Conservation (phyloP, 495 filamentous ascomycete species). For the Neurospora tetrasperma region DNA sequence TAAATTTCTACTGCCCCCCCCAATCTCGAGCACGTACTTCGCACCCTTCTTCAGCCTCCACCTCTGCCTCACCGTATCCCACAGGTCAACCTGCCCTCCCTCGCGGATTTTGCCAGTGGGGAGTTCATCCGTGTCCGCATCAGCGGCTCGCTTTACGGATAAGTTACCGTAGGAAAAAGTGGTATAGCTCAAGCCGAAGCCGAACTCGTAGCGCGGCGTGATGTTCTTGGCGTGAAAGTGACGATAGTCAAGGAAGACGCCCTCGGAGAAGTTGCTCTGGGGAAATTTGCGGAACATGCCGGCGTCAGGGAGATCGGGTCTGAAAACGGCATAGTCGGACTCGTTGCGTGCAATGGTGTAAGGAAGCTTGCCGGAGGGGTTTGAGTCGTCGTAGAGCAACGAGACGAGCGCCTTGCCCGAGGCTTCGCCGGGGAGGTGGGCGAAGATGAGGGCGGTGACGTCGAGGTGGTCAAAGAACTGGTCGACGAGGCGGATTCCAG, state of each 20-base stretch:
- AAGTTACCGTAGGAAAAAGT: slow-evolving; percentile 45
- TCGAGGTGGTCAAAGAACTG: slow-evolving; percentile 51
- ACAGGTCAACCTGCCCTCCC: slow-evolving; percentile 50
- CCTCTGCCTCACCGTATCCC: slow-evolving; percentile 46
- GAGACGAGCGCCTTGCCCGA: slow-evolving; percentile 45
- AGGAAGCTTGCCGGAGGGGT: slow-evolving; percentile 55
- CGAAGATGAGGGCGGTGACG: slow-evolving; percentile 52
- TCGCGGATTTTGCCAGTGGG: slow-evolving; percentile 34
- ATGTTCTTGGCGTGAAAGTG: slow-evolving; percentile 55
- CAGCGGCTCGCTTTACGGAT: slow-evolving; percentile 18
- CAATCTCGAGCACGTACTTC: slow-evolving; percentile 40
- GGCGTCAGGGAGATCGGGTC: slow-evolving; percentile 20
- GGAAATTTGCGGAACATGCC: slow-evolving; percentile 35
- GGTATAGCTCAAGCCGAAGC: slow-evolving; percentile 62
- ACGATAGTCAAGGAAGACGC: slow-evolving; percentile 57
- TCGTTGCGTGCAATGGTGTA: slow-evolving; percentile 61
- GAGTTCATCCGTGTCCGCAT: slow-evolving; percentile 19
- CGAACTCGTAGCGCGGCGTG: slow-evolving; percentile 58
- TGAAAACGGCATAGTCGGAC: slow-evolving; percentile 45
- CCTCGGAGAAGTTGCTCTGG: slow-evolving; percentile 56
- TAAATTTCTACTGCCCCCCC: slow-evolving; percentile 57
- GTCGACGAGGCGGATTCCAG: slow-evolving; percentile 47
- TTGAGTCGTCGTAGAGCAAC: slow-evolving; percentile 49
- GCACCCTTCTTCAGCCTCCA: slow-evolving; percentile 44
- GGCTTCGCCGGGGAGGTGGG: slow-evolving; percentile 53